Base-by-base conservation (phyloP, 495 filamentous ascomycete genomes). In the Venustampulla echinocandica region DNA sequence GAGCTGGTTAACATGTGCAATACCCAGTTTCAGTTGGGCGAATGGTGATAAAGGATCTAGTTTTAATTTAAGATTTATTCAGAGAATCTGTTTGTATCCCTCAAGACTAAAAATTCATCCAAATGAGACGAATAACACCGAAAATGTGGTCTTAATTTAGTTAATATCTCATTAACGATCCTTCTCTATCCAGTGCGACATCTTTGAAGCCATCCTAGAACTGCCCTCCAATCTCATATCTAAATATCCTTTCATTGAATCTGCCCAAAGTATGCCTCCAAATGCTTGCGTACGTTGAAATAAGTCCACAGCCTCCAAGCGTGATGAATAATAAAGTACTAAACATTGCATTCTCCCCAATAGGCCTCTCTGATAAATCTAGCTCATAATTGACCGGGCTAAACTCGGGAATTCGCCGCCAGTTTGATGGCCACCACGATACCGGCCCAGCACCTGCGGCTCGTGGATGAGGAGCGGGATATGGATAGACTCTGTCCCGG, bases 1-100 rank as follows among this genome's bases (percentile, higher is more conserved):
- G 79, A 82, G 60, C 58, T 81, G 61, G 71, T 67, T 14, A 79
- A 81, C 55, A 80, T 80, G 77, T 80, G 75, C 55, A 81, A 79
- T 58, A 69, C 66, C 47, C 75, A 80, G 59, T 79, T 74, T 59
- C 76, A 68, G 0, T 39, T 69, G 14, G 69, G 69, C 1, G 13
- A 20, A 13, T 58, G 52, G 52, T 7, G 7, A 30, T 30, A 13
- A 30, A 7, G 27, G 6, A 30, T 30, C 13, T 30, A 30, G n/a
- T n/a, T n/a, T n/a, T n/a, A n/a, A n/a, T n/a, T n/a, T n/a, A n/a
- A n/a, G n/a, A n/a, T n/a, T n/a, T n/a, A n/a, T n/a, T n/a, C n/a
- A n/a, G n/a, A n/a, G n/a, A n/a, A n/a, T n/a, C n/a, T n/a, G n/a
- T n/a, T n/a, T n/a, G n/a, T n/a, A n/a, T n/a, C n/a, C n/a, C n/a